Base-by-base conservation (phyloP, 768 basidiomycete species). In the Russula virescens region DNA sequence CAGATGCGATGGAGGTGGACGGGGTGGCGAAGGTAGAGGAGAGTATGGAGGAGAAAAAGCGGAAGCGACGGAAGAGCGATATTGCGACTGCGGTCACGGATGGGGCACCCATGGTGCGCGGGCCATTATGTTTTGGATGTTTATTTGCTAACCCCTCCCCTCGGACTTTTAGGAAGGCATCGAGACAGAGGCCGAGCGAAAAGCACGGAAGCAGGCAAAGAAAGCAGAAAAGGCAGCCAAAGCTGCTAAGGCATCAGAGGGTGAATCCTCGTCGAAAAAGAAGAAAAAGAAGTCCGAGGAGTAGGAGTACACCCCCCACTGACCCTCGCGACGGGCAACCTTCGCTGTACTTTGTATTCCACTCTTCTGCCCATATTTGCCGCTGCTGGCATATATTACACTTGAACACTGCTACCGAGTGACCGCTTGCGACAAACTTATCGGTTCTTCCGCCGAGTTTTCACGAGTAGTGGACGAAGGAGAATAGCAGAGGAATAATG, bases 121-220 rank as follows among this genome's bases (percentile, higher is more conserved):
- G 13, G 61, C 48, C 2, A 5, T 18, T 21, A n/a, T n/a, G n/a
- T 23, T 25, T 26, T 25, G 42, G 42, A 11, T 43, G 42, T 43
- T 8, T 11, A 26, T 61, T 26, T 47, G 58, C 66, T 61, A 10
- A 57, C 21, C 21, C 7, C 26, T 31, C 31, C 31, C 31, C 31
- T 31, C 10, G 13, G 59, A 53, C 60, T 60, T 46, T 53, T 43
- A 84, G 69, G 75, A 73, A 66, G 66, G 69, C 69, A 83, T 79
- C 54, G 91, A 94, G 77, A 89, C 89, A 31, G 88, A 91, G 74
- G 89, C 87, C 64, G 89, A 94, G 73, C 82, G 84, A 62, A 94
- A 92, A 75, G 89, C 86, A 40, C 80, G 78, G 71, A 91, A 86
- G 75, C 86, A 86, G 76, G 88, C 87, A 2, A 78, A 79, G 67